A percentile compares a stretch with the other conserved stretches of the same genome.
Evolutionary conservation across 2,329 filamentous ascomycete genomes (phyloP).

Genomic region (Fusarium zealandicum): DNA sequence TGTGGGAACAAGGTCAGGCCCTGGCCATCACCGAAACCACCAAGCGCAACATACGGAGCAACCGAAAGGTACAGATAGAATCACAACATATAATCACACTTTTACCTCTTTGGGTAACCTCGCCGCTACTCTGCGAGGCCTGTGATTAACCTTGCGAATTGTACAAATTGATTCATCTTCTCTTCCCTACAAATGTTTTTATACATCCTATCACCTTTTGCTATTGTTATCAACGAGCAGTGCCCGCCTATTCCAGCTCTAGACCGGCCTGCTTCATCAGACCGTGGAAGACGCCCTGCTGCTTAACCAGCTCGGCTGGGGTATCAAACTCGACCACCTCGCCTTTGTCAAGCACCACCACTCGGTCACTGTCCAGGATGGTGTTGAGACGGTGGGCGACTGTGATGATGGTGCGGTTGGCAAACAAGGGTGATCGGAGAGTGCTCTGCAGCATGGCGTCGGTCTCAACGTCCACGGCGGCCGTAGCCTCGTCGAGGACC

Average conservation of each 20-base stretch:
- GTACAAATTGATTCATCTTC: conserved; percentile 16
- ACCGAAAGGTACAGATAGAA: not conserved
- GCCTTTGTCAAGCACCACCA: conserved; percentile 91
- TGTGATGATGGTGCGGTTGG: conserved; percentile 95
- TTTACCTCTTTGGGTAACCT: conserved; percentile 3
- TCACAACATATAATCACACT: not conserved
- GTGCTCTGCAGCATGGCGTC: conserved; percentile 72
- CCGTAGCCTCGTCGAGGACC: conserved; percentile 95
- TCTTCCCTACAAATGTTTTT: conserved; percentile 3
- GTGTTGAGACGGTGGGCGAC: conserved; percentile 99
- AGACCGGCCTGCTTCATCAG: conserved; percentile 91
- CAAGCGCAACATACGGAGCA: no score
- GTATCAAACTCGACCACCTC: conserved; percentile 92
- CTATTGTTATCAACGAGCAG: not conserved
- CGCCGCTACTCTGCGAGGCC: conserved; percentile 7
- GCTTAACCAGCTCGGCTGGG: conserved; percentile 77
- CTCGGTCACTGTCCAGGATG: conserved; percentile 86
- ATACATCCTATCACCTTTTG: not conserved
- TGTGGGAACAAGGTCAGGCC: no score
- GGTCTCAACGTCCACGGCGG: conserved; percentile 73
- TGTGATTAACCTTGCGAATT: not conserved
- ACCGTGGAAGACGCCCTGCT: conserved; percentile 82
- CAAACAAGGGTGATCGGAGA: conserved; percentile 72
- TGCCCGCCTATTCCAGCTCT: conserved; percentile 50
- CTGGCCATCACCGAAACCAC: no score